Conservation (phyloP, 495 filamentous ascomycete genomes). For the Podospora appendiculata region DNA sequence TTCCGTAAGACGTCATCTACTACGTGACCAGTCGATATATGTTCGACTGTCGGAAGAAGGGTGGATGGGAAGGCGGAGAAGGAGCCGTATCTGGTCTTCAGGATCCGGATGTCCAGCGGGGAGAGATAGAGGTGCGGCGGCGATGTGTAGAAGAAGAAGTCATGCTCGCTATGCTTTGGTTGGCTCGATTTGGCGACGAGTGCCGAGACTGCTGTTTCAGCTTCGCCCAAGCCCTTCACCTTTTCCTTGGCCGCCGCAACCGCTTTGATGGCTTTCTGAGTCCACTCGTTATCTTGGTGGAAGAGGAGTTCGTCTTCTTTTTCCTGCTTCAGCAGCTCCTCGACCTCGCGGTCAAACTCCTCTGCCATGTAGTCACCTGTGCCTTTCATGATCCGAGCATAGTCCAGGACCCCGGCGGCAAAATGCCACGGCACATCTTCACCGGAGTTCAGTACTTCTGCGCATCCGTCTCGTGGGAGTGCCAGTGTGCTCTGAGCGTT, state of each 20-base stretch:
- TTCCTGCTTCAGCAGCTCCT: conserved; percentile 65
- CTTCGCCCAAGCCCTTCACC: conserved; percentile 30
- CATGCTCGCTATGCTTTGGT: conserved; percentile 21
- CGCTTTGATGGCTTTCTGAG: conserved; percentile 65
- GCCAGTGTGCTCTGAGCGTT: conserved; percentile 74
- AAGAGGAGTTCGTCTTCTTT: conserved; percentile 88
- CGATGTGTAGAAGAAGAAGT: conserved; percentile 86
- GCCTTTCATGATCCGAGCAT: conserved; percentile 92
- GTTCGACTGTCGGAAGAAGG: conserved; percentile 84
- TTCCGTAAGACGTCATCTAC: conserved; percentile 85
- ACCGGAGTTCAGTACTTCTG: conserved; percentile 54
- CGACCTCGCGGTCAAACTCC: conserved; percentile 72
- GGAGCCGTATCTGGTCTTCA: conserved; percentile 80
- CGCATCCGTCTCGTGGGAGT: conserved; percentile 69
- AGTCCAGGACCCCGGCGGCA: conserved; percentile 88
- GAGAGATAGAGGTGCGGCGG: conserved; percentile 89
- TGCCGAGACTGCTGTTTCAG: conserved; percentile 5
- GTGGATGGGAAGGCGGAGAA: conserved; percentile 82
- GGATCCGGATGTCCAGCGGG: conserved; percentile 88
- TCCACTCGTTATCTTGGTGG: conserved; percentile 89
- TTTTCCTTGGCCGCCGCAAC: conserved; percentile 69
- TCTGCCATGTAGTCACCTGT: conserved; percentile 77
- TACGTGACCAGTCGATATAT: conserved; percentile 82
- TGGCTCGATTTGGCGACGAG: neutral
- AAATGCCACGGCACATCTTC: conserved; percentile 91